Evolutionary conservation across 2,329 filamentous ascomycete genomes (phyloP).

Genomic region (Arthrobotrys entomopaga): DNA sequence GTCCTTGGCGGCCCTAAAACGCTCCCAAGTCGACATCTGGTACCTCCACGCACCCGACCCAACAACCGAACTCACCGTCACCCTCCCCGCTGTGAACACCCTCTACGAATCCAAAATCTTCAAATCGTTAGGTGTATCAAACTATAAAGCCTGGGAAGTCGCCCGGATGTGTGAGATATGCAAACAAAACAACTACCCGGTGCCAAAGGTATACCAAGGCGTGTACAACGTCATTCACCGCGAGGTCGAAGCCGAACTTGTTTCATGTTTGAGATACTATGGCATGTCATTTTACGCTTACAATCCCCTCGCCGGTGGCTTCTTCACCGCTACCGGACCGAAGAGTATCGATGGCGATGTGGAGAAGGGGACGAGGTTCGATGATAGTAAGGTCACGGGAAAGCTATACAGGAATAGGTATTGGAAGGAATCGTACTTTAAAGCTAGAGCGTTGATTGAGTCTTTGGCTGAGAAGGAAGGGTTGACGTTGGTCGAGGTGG

Average conservation of each 20-base stretch:
- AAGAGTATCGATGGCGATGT: conserved; percentile 69
- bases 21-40: conserved; percentile 70
- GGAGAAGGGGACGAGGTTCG: conserved; percentile 57
- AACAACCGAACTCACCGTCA: conserved; percentile 79
- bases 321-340: conserved; percentile 75
- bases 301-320: conserved; percentile 82
- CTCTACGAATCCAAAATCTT: conserved; percentile 89
- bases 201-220: conserved; percentile 83
- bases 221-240: conserved; percentile 88
- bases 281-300: conserved; percentile 82
- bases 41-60: conserved; percentile 78
- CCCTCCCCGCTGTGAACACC: conserved; percentile 79
- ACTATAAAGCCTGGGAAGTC: conserved; percentile 87
- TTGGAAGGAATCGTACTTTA: conserved; percentile 75
- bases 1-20: conserved; percentile 32
- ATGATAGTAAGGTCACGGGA: conserved; percentile 72
- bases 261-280: conserved; percentile 78
- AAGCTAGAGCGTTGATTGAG: conserved; percentile 76
- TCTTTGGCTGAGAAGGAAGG: conserved; percentile 74
- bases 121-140: conserved; percentile 79
- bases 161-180: conserved; percentile 84
- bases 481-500: conserved; percentile 76
- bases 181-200: conserved; percentile 81
- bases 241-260: conserved; percentile 77
- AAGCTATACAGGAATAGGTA: conserved; percentile 74